Base-by-base conservation (phyloP, 441 rosid species). In the Corymbia citriodora region DNA sequence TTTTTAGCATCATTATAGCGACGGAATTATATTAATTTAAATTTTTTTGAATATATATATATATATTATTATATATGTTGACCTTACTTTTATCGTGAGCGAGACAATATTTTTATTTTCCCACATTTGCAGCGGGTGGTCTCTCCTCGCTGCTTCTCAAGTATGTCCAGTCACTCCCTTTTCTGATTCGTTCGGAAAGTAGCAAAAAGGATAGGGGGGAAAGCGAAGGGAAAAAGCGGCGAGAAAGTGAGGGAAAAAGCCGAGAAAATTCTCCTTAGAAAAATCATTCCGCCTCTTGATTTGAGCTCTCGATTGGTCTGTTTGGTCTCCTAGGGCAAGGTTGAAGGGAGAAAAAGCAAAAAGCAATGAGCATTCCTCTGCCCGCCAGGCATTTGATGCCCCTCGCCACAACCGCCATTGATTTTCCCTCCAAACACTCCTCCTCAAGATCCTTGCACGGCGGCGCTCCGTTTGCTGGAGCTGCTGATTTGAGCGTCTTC, bases 341-440 rank as follows among this genome's bases (percentile, higher is more conserved):
- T 18, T 2, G 65, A 10, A 59, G 65, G 12, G 65, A 72, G 31
- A 13, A 9, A 63, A 40, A 40, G 45, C 45, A 40, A 29, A 33
- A 33, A 70, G 88, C 88, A 52, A 89, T 89, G 90, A 89, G 87
- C 87, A 89, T 89, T 54, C 88, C 88, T 87, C 36, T 89, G 88
- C 65, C 90, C 36, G n/a, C 86, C 50, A 89, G 90, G 88, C 90
- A 82, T 65, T 89, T 54, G 74, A 45, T 57, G 88, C 90, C 90
- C 59, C 90, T 89, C 74, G n/a, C 74, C 15, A 23, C 55, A 29
- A 10, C 87, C 13, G 25, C 83, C 15, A 19, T 74, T 40, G 87
- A 81, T 40, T 81, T 40, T 19, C 87, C 87, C n/a, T 83, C 88
- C 29, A 89, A 13, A n/a, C 52, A 40, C 45, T 40, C 61, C 61